phyloP scores from a whole-genome alignment of 306 rosid genomes.

The Lupinus albus region DNA sequence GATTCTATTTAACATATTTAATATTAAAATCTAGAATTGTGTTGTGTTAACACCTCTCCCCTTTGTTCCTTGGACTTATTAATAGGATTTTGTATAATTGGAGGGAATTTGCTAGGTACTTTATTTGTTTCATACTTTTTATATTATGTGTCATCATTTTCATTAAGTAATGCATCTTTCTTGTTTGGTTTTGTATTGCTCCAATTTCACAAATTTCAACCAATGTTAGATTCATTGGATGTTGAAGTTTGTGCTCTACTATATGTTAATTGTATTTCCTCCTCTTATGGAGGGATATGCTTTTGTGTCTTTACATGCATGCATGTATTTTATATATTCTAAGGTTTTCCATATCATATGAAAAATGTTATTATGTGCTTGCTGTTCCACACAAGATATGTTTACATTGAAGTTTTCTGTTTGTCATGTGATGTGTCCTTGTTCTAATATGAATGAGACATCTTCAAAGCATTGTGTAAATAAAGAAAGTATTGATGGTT shows the following conservation, averaged over 20 bases:
- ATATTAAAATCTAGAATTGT: not conserved
- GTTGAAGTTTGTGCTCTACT: conserved; percentile 20
- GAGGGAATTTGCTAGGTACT: not conserved
- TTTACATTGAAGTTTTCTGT: conserved; percentile 25
- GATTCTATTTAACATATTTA: not conserved
- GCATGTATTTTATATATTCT: conserved; percentile 34
- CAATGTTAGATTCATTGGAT: conserved; percentile 2
- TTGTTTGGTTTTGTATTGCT: not conserved
- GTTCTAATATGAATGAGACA: conserved; percentile 36
- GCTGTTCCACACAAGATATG: conserved; percentile 39
- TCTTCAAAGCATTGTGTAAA: not conserved
- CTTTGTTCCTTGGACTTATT: conserved; percentile 18
- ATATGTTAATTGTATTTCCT: conserved; percentile 9
- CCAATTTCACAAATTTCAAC: conserved; percentile 29
- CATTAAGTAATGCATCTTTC: not conserved
- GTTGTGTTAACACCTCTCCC: not conserved
- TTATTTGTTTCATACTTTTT: conserved; percentile 13
- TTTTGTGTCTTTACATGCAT: conserved; percentile 34
- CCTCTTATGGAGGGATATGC: conserved; percentile 16
- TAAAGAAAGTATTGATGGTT: not conserved
- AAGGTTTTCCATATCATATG: conserved; percentile 9
- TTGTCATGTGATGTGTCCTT: conserved; percentile 32
- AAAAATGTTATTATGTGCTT: conserved; percentile 34
- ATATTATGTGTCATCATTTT: not conserved
- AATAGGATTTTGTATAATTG: not conserved